Evolutionary conservation across 441 rosid genomes (phyloP), one percentile per base, ranked within the genome.

Genomic region (Populus hybrid): DNA sequence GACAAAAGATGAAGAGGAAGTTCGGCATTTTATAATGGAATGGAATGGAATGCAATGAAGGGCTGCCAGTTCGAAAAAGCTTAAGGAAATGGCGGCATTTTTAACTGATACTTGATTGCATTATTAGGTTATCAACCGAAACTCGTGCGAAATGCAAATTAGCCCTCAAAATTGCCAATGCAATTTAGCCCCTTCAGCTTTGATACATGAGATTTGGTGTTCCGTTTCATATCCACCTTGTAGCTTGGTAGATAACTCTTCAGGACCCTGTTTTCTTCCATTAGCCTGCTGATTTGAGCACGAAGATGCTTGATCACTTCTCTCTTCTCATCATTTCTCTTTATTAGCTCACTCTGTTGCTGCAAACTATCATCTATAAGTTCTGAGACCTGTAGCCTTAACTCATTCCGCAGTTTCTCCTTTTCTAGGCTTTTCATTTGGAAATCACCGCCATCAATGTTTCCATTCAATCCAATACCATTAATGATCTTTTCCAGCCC

Each of bases 301-400:
- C 53, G 28, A 63, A 85, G 84, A 20, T 80, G 77, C 65, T 69
- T 72, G 10, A 81, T 81, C 21, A 28, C 71, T 74, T 81, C 78
- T 70, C 32, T 30, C 32, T 30, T 30, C 32, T 30, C 84, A 6
- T 82, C 87, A 35, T 82, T 84, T 69, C 82, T 81, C 76, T 24
- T 77, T 34, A 79, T 28, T 74, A 82, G 30, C 79, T 85, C 74
- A 34, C 26, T 79, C 75, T 80, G 81, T 50, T 53, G 78, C 34
- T 67, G 69, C 76, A 61, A 20, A 69, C 74, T 80, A 30, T 79
- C 81, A 35, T 76, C 79, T 1, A 78, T 70, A 0, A 84, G 80
- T 34, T 74, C 77, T 9, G 77, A 78, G 0, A 76, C 75, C 73
- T 73, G 70, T 0, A 67, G 8, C 81, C 79, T 74, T 28, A 70